A percentile compares a stretch with the other conserved stretches of the same genome.
Conservation (phyloP, 225 moss, liverwort and hornwort species). For the Physcomitrellopsis africana region DNA sequence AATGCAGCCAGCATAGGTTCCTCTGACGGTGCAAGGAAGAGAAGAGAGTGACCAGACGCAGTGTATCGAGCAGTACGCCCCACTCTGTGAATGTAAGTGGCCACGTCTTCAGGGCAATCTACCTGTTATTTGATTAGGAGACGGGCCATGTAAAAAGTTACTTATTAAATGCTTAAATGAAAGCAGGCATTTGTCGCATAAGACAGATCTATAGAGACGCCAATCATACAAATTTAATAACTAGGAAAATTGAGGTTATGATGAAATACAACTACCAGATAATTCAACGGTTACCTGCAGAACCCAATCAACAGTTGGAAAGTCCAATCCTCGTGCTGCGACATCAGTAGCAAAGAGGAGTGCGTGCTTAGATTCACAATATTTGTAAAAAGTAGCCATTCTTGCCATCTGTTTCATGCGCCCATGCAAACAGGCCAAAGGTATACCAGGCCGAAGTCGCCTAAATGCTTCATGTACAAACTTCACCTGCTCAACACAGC, state of each 20-base stretch:
- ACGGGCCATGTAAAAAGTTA: background rate
- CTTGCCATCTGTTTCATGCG: slow-evolving; percentile 97
- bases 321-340: slow-evolving; percentile 97
- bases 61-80: slow-evolving; percentile 98
- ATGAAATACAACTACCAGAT: background rate
- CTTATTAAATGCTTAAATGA: background rate
- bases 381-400: slow-evolving; percentile 77
- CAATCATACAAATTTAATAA: background rate
- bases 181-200: background rate
- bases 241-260: background rate
- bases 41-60: slow-evolving; percentile 86
- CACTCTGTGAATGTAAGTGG: slow-evolving; percentile 96
- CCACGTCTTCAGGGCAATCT: slow-evolving; percentile 97
- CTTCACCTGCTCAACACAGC: slow-evolving; percentile 70
- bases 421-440: slow-evolving; percentile 85
- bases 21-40: slow-evolving; percentile 86
- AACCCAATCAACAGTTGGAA: slow-evolving; percentile 97
- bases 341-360: slow-evolving; percentile 95
- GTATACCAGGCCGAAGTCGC: slow-evolving; percentile 87
- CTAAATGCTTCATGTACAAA: slow-evolving; percentile 88
- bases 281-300: slow-evolving; percentile 64
- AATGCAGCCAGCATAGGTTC: slow-evolving; percentile 72
- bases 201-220: background rate
- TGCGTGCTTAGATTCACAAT: slow-evolving; percentile 81
- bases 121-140: slow-evolving; percentile 51